Evolutionary conservation across 2,329 filamentous ascomycete genomes (phyloP), one percentile per base, ranked within the genome.

Genomic region (Nectriaceae sp.): DNA sequence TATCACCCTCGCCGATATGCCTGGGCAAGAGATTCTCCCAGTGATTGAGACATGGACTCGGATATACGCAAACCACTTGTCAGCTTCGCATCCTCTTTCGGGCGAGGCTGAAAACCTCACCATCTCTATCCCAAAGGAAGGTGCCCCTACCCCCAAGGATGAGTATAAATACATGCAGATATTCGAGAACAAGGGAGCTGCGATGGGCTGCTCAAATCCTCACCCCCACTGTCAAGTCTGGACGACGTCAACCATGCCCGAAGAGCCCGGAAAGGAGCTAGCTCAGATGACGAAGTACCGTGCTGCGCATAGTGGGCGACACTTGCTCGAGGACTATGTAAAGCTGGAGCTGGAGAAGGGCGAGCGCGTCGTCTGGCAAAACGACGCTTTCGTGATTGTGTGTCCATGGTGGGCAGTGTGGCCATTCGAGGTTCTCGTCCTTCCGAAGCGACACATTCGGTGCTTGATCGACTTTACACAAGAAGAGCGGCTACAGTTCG

Each of bases 91-190:
- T 59, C 84, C 86, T 0, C 80, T 92, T 5, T 77, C 56, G 1
- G 53, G 66, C 16, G 57, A 66, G 4, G 70, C 72, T 2, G 72
- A 73, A 2, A 61, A 67, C 18, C 67, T 76, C 4, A 60, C 69
- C 4, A 65, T 79, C 6, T 66, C 70, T 2, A 61, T 76, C 65
- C 40, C 62, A 24, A 66, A 55, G 16, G 67, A 71, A 5, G 64
- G 64, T 11, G 65, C 67, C 10, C 70, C 70, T 5, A 38, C 60
- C 2, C 87, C 90, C 4, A 83, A 79, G 43, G 81, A 88, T 44
- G 90, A 96, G 70, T 90, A 96, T 62, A 84, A 88, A 45, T 97
- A 96, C 73, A 97, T 99, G 92, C 94, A 99, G 68, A 97, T 99
- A 56, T 99, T 99, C 55, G 94, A 99, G 74, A 99, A 99, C 77